Evolutionary conservation across 2,329 filamentous ascomycete genomes (phyloP).

Genomic region (Elsinoe arachidis): DNA sequence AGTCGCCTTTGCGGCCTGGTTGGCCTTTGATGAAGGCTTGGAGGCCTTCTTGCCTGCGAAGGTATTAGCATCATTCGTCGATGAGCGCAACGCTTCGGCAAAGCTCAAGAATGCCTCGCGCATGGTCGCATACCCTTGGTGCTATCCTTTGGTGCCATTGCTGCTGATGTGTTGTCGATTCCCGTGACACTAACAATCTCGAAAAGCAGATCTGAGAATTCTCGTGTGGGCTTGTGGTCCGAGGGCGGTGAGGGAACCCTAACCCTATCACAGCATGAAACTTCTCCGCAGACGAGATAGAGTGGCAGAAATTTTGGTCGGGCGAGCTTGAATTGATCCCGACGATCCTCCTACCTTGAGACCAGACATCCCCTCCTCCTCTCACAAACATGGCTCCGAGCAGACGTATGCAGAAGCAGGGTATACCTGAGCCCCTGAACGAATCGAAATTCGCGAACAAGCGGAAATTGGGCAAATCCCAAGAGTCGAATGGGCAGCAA

Average conservation of each 20-base stretch:
- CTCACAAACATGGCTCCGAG: slow-evolving; percentile 65
- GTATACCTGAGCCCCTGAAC: slow-evolving; percentile 70
- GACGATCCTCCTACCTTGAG: too few relatives aligned
- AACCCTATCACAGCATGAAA: neutral
- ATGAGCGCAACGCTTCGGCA: too few relatives aligned
- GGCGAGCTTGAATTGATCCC: too few relatives aligned
- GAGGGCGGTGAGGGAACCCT: too few relatives aligned
- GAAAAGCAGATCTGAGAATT: too few relatives aligned
- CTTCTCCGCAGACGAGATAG: neutral
- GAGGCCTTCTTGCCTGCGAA: slow-evolving; percentile 5
- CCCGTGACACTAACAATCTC: neutral
- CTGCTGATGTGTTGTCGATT: neutral
- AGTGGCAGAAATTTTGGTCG: neutral
- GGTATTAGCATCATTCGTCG: neutral
- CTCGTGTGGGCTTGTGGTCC: neutral
- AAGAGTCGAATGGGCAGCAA: neutral
- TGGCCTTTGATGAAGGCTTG: slow-evolving; percentile 69
- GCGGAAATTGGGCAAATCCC: slow-evolving; percentile 53
- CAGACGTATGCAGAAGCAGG: slow-evolving; percentile 94
- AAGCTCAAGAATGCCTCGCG: too few relatives aligned
- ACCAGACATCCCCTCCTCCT: neutral
- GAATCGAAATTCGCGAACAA: slow-evolving; percentile 70
- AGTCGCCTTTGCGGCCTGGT: slow-evolving; percentile 88
- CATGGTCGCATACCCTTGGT: slow-evolving; percentile 4
- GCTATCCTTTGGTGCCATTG: slow-evolving; percentile 14